Evolutionary conservation across 306 rosid species (phyloP).

Genomic region (Cicer judaicum): DNA sequence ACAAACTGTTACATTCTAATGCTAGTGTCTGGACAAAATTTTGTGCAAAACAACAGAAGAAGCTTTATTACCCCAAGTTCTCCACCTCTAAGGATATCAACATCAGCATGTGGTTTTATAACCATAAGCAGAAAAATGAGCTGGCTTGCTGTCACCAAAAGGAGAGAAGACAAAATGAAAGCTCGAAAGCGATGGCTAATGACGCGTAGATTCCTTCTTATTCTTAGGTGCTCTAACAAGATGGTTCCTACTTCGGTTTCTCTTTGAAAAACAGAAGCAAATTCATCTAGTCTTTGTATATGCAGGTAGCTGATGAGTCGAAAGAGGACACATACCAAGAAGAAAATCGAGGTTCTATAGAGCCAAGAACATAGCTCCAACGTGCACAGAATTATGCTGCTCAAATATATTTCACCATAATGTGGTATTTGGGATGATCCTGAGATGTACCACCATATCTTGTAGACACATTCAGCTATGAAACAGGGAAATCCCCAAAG

Average conservation of each 20-base stretch:
- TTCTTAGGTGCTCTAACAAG: slow-evolving; percentile 68
- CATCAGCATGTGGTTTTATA: slow-evolving; percentile 58
- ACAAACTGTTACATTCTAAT: slow-evolving; percentile 25
- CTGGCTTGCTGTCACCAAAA: slow-evolving; percentile 84
- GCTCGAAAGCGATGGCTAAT: slow-evolving; percentile 85
- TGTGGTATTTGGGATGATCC: slow-evolving; percentile 70
- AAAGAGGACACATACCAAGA: slow-evolving; percentile 76
- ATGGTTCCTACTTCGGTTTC: slow-evolving; percentile 73
- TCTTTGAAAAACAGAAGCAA: slow-evolving; percentile 62
- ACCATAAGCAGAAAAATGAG: slow-evolving; percentile 65
- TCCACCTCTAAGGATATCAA: slow-evolving; percentile 74
- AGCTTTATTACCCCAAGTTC: slow-evolving; percentile 72
- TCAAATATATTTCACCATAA: slow-evolving; percentile 60
- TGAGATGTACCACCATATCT: slow-evolving; percentile 87
- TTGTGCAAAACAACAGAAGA: slow-evolving; percentile 9
- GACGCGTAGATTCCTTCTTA: slow-evolving; percentile 63
- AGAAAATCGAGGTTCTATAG: slow-evolving; percentile 83
- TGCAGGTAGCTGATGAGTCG: slow-evolving; percentile 75
- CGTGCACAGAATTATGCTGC: slow-evolving; percentile 55
- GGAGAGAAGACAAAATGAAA: slow-evolving; percentile 69
- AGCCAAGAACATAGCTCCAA: slow-evolving; percentile 87
- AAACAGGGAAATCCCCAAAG: slow-evolving; percentile 67
- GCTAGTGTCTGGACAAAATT: slow-evolving; percentile 23
- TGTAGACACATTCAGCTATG: slow-evolving; percentile 68
- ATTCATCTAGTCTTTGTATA: slow-evolving; percentile 71